Conservation (phyloP, 192 early-diverging fungal genomes). For the Funneliformis mosseae region DNA sequence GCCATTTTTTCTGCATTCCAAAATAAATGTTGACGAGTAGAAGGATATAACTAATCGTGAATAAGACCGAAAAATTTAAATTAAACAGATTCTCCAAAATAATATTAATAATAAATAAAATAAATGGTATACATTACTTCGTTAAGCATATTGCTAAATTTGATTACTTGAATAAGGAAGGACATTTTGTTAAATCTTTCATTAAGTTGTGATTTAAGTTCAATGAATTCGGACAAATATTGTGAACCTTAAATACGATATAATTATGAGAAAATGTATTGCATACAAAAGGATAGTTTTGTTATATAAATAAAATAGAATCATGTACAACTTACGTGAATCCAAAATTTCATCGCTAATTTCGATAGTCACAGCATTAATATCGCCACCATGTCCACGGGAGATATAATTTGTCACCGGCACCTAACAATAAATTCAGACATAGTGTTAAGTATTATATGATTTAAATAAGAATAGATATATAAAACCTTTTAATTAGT, state of each 20-base stretch:
- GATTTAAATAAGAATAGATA: not conserved
- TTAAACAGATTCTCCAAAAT: too few species aligned
- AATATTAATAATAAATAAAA: too few species aligned
- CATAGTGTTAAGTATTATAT: not conserved
- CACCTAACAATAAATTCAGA: slow-evolving; percentile 5
- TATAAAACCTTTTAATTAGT: not conserved
- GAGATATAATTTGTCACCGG: slow-evolving; percentile 20
- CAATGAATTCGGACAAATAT: slow-evolving; percentile 17
- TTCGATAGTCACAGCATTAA: slow-evolving; percentile 23
- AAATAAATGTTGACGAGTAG: slow-evolving; percentile 24
- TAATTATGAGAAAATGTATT: not conserved
- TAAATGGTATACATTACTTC: not conserved
- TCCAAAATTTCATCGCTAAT: slow-evolving; percentile 36
- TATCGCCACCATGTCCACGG: slow-evolving; percentile 20
- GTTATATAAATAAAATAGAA: not conserved
- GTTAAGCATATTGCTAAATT: slow-evolving; percentile 8
- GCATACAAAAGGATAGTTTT: not conserved
- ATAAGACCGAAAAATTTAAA: too few species aligned
- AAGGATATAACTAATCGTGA: not conserved
- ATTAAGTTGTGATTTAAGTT: slow-evolving; percentile 25
- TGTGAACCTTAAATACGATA: slow-evolving; percentile 23
- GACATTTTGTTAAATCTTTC: slow-evolving; percentile 25
- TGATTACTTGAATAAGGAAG: slow-evolving; percentile 24
- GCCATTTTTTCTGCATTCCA: slow-evolving; percentile 36
- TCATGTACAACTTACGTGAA: slow-evolving; percentile 12